Percentiles rank a stretch among this genome's conserved stretches.
These are phyloP conservation scores for Carex cristatella DNA, from an alignment of 176 grass and related monocot species.

Conservation along the genomic window DNA sequence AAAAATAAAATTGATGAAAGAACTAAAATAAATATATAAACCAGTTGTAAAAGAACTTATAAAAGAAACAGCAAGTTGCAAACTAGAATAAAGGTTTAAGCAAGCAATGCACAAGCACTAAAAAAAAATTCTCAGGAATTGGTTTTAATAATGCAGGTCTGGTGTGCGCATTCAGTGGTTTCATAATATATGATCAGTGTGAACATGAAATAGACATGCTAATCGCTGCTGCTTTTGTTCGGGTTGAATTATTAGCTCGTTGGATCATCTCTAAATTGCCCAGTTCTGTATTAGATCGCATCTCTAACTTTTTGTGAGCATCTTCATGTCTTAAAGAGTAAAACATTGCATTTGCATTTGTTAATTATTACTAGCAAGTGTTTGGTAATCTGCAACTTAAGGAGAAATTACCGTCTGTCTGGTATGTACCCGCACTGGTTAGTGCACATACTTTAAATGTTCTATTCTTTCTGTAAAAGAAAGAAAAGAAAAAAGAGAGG, in stretches of 20 bases:
- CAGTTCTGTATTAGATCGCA: constrained; percentile 25
- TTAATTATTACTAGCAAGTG: background rate
- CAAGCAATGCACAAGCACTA: background rate
- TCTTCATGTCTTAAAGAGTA: background rate
- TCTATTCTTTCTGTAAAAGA: background rate
- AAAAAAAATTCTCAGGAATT: background rate
- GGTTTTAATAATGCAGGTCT: constrained; percentile 42
- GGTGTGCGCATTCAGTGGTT: constrained; percentile 64
- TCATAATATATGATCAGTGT: constrained; percentile 93
- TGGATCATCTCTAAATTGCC: constrained; percentile 33
- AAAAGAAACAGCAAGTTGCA: background rate
- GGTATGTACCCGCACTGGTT: background rate
- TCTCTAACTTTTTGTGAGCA: constrained; percentile 22
- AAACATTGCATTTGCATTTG: background rate
- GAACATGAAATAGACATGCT: constrained; percentile 72
- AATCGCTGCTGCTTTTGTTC: constrained; percentile 31
- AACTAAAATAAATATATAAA: background rate
- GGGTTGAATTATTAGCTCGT: constrained; percentile 33
- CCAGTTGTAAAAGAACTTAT: background rate
- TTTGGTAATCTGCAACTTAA: background rate
- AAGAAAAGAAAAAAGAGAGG: background rate
- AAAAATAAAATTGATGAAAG: background rate
- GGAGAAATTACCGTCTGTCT: background rate
- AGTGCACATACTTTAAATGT: background rate
- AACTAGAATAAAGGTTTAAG: background rate